phyloP scores from a whole-genome alignment of 345 rosid genomes.

The Populus tremula region DNA sequence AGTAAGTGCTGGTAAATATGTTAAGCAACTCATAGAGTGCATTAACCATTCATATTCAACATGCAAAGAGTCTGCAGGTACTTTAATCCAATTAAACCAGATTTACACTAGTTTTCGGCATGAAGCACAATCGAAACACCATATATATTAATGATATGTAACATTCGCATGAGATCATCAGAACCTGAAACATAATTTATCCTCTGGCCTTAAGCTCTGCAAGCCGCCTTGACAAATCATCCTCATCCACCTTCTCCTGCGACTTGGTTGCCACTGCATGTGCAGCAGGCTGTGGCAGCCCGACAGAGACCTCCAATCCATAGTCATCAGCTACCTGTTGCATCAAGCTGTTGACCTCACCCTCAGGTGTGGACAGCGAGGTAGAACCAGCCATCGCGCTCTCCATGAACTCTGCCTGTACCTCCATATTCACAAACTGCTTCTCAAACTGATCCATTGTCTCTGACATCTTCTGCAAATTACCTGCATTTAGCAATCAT shows the following conservation, averaged over 20 bases:
- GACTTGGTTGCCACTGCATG: conserved; percentile 79
- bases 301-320: conserved; percentile 95
- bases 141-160: not conserved
- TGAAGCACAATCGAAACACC: conserved; percentile 3
- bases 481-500: conserved; percentile 48
- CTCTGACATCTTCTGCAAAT: conserved; percentile 98
- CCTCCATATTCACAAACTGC: conserved; percentile 99
- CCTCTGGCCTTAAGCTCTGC: conserved; percentile 96
- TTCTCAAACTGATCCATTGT: conserved; percentile 98
- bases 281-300: conserved; percentile 91
- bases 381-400: conserved; percentile 97
- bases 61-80: conserved; percentile 2
- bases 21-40: not conserved
- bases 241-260: conserved; percentile 93
- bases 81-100: not conserved
- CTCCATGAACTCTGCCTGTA: conserved; percentile 99
- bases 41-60: not conserved
- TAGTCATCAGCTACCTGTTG: conserved; percentile 99
- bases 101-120: conserved; percentile 16
- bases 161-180: not conserved
- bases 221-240: conserved; percentile 90
- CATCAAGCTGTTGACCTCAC: conserved; percentile 97
- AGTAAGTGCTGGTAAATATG: not conserved
- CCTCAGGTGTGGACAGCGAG: conserved; percentile 94
- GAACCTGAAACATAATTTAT: conserved; percentile 19